Base-by-base conservation (phyloP, 1,284 basidiomycete species). In the Trametes versicolor region DNA sequence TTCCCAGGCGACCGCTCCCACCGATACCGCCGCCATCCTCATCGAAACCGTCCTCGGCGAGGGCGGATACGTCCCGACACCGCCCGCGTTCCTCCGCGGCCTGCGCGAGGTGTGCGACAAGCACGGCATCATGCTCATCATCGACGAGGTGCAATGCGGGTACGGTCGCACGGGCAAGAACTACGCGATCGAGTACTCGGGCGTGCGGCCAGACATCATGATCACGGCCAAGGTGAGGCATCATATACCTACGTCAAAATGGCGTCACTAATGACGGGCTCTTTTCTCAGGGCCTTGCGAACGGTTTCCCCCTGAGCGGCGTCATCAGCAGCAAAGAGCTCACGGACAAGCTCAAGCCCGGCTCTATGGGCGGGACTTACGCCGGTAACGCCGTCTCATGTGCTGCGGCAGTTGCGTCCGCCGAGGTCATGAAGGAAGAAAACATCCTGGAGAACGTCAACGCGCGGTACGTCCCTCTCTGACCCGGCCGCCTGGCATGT, bases 31-130 rank as follows among this genome's bases (percentile, higher is more conserved):
- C 4, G 96, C 95, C 25, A 93, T 99, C 75, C 80, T 99, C 69
- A 80, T 99, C 60, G 97, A 99, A 81, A 93, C 97, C 58, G 91
- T 98, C 12, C 84, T 99, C 34, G 96, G 96, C 41, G 96, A 98
- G 79, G 96, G 94, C 53, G 97, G 97, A 4, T 99, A 99, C 79
- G 93, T 98, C 19, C 91, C 95, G 27, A 94, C 96, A 0, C 95
- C 96, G 0, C 74, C 88, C 1, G 85, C 88, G 29, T 99, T 93
- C 82, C 79, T 99, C 67, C 81, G 87, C 56, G 95, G 93, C 50
- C 78, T 99, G 60, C 85, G 96, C 62, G 83, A 87, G 66, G 86
- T 97, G 45, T 98, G 97, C 78, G 95, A 98, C 77, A 85, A 93
- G 77, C 85, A 98, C 76, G 88, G 86, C 19, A 95, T 98, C 62